Percentiles rank a stretch among this genome's conserved stretches.
Conservation (phyloP, 192 early-diverging fungal species). For the Coemansia asiatica region DNA sequence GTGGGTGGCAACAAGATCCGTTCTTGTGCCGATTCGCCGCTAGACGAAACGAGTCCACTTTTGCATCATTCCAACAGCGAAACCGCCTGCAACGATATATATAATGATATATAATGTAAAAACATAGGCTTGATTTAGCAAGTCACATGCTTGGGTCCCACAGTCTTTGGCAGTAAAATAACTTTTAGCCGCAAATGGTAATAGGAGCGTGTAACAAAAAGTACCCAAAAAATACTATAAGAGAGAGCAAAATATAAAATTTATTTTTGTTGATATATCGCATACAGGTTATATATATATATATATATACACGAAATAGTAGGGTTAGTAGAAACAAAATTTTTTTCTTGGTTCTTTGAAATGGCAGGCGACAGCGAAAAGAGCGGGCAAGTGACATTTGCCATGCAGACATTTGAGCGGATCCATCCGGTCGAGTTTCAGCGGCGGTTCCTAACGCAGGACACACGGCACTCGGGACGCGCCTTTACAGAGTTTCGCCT, state of each 20-base stretch:
- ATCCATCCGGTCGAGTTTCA: constrained; percentile 88
- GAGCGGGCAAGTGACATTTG: constrained; percentile 34
- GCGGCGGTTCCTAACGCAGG: constrained; percentile 75
- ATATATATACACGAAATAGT: no score
- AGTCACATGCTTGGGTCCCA: neutral
- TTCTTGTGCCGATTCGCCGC: constrained; percentile 19
- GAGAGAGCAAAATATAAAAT: no score
- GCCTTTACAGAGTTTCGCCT: constrained; percentile 66
- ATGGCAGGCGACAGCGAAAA: constrained; percentile 13
- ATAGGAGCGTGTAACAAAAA: neutral
- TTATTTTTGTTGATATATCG: no score
- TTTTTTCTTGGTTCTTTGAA: no score
- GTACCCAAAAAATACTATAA: neutral
- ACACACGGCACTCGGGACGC: constrained; percentile 82
- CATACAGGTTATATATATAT: neutral
- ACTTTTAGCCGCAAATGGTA: neutral
- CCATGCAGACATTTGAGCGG: constrained; percentile 76
- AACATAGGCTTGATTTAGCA: no score
- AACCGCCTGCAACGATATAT: neutral
- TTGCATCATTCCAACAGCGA: neutral
- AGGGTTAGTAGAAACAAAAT: no score
- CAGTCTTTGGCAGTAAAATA: neutral
- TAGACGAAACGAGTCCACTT: constrained; percentile 25
- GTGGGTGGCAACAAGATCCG: constrained; percentile 7
- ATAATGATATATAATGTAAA: no score